phyloP scores from a whole-genome alignment of 139 green algal species.

The Pleodorina starrii region DNA sequence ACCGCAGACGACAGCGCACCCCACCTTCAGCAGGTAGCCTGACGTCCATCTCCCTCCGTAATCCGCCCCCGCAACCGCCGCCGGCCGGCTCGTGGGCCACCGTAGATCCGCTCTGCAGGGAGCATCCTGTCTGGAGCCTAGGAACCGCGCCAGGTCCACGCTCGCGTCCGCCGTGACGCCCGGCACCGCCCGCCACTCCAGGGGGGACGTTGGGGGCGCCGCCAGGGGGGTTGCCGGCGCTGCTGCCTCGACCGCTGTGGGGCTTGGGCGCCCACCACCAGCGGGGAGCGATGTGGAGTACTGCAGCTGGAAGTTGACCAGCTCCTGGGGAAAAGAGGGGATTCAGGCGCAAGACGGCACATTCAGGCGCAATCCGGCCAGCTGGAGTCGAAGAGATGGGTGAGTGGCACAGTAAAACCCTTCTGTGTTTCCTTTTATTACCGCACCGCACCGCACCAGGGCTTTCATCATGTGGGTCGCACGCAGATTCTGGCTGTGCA shows the following conservation, averaged over 20 bases:
- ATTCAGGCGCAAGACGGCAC: no score
- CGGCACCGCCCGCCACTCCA: not conserved
- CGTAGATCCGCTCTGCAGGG: not conserved
- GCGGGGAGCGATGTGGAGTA: not conserved
- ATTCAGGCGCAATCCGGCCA: no score
- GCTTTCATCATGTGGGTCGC: no score
- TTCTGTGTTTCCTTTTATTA: no score
- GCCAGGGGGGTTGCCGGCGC: not conserved
- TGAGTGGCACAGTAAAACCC: no score
- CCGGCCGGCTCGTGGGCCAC: not conserved
- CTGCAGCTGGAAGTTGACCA: conserved; percentile 47
- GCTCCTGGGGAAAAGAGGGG: not conserved
- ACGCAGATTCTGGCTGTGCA: no score
- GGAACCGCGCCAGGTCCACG: conserved; percentile 13
- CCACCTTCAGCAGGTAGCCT: not conserved
- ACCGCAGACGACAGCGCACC: no score
- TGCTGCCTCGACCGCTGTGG: no score
- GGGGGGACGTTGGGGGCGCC: not conserved
- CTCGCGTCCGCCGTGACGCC: not conserved
- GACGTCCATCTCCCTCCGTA: not conserved
- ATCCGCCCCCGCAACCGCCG: not conserved
- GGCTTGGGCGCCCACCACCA: not conserved
- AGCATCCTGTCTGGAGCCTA: not conserved
- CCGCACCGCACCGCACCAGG: no score
- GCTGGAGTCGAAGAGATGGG: no score